These are phyloP conservation scores for Buxus sempervirens DNA, from an alignment of 164 flowering plant species.

Conservation along the genomic window DNA sequence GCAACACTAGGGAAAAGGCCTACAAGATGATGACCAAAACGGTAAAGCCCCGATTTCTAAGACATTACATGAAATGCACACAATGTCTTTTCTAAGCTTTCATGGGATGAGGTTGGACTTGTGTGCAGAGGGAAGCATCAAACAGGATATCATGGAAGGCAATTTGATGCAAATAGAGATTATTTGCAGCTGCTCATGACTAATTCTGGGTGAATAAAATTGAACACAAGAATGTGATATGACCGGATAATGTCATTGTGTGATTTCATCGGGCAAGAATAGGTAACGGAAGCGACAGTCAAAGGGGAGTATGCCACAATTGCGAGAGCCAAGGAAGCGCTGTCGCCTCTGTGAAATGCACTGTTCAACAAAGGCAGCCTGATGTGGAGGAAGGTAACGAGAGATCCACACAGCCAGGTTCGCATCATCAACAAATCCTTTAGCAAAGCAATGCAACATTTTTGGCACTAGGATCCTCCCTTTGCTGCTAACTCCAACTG, in stretches of 20 bases:
- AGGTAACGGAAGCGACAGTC: conserved; percentile 75
- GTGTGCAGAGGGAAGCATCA: too few species aligned
- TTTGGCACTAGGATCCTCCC: conserved; percentile 75
- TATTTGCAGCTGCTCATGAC: neutral
- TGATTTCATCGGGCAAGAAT: conserved; percentile 45
- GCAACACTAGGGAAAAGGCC: neutral
- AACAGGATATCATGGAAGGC: too few species aligned
- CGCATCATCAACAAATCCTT: conserved; percentile 50
- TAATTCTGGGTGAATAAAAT: neutral
- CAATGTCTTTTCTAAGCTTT: too few species aligned
- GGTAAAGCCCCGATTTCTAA: neutral
- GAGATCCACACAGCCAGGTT: conserved; percentile 62
- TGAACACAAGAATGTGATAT: neutral
- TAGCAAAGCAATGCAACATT: conserved; percentile 64
- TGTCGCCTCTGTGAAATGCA: conserved; percentile 56
- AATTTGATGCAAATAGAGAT: too few species aligned
- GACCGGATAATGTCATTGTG: conserved; percentile 1
- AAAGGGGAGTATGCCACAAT: conserved; percentile 60
- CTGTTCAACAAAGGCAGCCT: conserved; percentile 62
- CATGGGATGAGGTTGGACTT: too few species aligned
- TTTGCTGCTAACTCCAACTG: conserved; percentile 67
- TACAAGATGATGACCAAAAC: neutral
- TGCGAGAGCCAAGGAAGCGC: conserved; percentile 52
- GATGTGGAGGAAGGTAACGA: conserved; percentile 54
- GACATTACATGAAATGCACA: too few species aligned